Conservation (phyloP, 2,329 filamentous ascomycete species). For the Karstenula rhodostoma region DNA sequence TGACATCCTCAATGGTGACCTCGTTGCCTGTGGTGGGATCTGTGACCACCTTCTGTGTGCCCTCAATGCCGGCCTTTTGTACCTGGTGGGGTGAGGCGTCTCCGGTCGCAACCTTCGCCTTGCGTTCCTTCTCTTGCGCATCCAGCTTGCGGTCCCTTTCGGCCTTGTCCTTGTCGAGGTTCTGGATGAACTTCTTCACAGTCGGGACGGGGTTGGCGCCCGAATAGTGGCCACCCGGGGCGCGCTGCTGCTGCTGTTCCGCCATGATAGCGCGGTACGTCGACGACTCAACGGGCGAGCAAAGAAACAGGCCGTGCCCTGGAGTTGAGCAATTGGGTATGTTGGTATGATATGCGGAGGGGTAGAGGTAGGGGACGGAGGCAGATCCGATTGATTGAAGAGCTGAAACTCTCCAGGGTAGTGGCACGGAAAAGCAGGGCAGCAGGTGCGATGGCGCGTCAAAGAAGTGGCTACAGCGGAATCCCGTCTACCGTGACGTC, state of each 20-base stretch:
- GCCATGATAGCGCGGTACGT: conserved; percentile 48
- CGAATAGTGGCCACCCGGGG: conserved; percentile 76
- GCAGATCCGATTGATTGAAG: conserved; percentile 16
- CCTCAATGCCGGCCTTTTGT: conserved; percentile 54
- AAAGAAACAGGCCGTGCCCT: neutral
- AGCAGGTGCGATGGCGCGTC: conserved; percentile 12
- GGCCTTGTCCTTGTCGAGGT: conserved; percentile 80
- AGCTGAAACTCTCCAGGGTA: neutral
- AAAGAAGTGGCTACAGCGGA: conserved; percentile 13
- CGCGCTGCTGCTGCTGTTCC: conserved; percentile 55
- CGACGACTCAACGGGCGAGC: conserved; percentile 14
- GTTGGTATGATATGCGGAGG: conserved; percentile 2
- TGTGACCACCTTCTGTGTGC: conserved; percentile 69
- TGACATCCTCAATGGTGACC: conserved; percentile 84
- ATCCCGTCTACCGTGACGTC: conserved; percentile 21
- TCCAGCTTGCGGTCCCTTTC: conserved; percentile 77
- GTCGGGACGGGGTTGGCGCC: conserved; percentile 86
- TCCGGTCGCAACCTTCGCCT: conserved; percentile 52
- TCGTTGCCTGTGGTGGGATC: conserved; percentile 89
- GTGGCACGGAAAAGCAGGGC: conserved; percentile 25
- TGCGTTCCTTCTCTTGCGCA: conserved; percentile 55
- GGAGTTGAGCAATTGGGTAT: neutral
- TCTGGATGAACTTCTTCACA: conserved; percentile 81
- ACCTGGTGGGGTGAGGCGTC: conserved; percentile 58
- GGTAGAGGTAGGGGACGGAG: conserved; percentile 3